Base-by-base conservation (phyloP, 495 filamentous ascomycete species). In the Xanthoparmelia taractica region DNA sequence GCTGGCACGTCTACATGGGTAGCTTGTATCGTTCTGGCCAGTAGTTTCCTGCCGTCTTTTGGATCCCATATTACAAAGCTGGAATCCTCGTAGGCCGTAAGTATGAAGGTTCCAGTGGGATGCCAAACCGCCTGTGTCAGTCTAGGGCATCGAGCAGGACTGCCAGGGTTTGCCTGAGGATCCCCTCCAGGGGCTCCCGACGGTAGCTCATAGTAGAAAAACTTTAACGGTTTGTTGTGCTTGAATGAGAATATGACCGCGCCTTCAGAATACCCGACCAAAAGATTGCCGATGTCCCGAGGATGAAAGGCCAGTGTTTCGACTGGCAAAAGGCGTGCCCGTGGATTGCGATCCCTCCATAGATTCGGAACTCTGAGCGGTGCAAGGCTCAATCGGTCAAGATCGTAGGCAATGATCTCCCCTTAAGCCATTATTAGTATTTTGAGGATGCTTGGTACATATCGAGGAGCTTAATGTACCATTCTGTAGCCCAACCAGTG, bases 31-130 rank as follows among this genome's bases (percentile, higher is more conserved):
- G 89, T 95, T 66, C 95, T 78, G 15, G 92, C 91, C 78, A 91
- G 83, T 18, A 98, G 77, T 36, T 94, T 79, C 52, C 91, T 85
- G 12, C 92, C 94, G 70, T 97, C 95, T 66, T 91, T 95, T 4
- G 87, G 76, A 77, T 97, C 95, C 95, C 95, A 98, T 58, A 97
- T 84, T 0, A 93, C 94, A 38, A 98, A 70, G 64, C 87, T 93
- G 5, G 86, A 86, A 71, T 97, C 93, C 65, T 97, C 92, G 68
- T 97, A 87, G 15, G 87, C 87, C 0, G 90, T 96, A 59, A 92
- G 72, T 45, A 97, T 74, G 68, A 97, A 98, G 0, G 89, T 94
- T 0, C 94, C 94, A 33, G 92, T 95, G 1, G 94, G 94, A 75
- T 98, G 94, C 94, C 94, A 98, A 41, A 91, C 68, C 0, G 88